Base-by-base conservation (phyloP, 495 filamentous ascomycete species). In the Penicillium taxi region DNA sequence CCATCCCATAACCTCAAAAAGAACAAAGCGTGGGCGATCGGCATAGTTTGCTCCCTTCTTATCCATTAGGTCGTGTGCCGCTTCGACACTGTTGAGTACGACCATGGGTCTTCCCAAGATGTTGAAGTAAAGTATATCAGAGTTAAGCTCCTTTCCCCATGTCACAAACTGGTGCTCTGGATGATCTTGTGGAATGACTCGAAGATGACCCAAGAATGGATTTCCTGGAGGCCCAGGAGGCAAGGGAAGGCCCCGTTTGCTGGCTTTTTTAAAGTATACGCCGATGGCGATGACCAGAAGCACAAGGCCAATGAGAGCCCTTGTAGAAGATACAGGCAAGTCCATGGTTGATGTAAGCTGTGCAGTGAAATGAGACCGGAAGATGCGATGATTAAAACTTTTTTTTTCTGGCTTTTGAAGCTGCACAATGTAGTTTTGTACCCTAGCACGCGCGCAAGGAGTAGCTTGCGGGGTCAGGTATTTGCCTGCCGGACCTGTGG, bases 1-100 rank as follows among this genome's bases (percentile, higher is more conserved):
- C 45, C 45, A 48, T 23, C 45, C 45, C 45, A 48, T 48, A 2
- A 48, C 41, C 33, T 72, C 70, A 35, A 70, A 70, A 34, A 72
- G 53, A 28, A 74, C 47, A 14, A 55, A 47, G 2, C 52, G 52
- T 11, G 55, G 55, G 2, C 55, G 55, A 20, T 42, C 36, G 20
- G 39, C 40, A 30, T 45, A 55, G 26, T 42, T 51, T 4, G 36
- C 42, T 7, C 45, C 45, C 9, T 42, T 38, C 38, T 55, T 50
- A 14, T 43, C 42, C 1, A 59, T 39, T 1, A 59, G 34, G 0
- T 59, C 48, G 14, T 35, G 45, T 12, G 50, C 50, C 3, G 35
- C 38, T 13, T 53, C 45, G 22, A 45, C 23, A 25, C 37, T 49
- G 26, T 39, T 37, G 6, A 58, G 26, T 2, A 54, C 33, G 9